Evolutionary conservation across 139 green algal species (phyloP).

Genomic region (Tetraselmis chui): DNA sequence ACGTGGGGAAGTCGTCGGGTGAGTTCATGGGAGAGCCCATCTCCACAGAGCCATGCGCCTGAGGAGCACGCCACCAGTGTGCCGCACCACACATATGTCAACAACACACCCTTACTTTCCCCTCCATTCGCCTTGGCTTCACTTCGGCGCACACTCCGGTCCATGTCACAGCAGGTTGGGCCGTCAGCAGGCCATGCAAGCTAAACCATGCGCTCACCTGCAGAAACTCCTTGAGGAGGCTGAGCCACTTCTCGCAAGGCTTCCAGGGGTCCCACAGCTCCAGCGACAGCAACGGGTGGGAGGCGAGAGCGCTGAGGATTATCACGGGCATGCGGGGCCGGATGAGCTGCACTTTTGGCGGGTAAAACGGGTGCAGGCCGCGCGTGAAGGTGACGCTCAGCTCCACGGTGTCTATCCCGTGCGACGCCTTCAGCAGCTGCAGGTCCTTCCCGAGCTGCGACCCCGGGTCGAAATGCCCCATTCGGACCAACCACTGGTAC

Average conservation of each 20-base stretch:
- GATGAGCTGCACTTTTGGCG: constrained; percentile 54
- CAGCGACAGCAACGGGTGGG: constrained; percentile 58
- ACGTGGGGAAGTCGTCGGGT: constrained; percentile 23
- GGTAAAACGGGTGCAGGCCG: constrained; percentile 80
- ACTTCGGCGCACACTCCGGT: too few species aligned
- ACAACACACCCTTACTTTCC: too few species aligned
- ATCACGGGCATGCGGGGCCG: constrained; percentile 43
- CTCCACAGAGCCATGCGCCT: constrained; percentile 47
- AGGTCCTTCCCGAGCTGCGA: constrained; percentile 49
- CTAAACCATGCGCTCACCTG: constrained; percentile 44
- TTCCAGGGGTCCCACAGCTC: constrained; percentile 64
- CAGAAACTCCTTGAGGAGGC: constrained; percentile 34
- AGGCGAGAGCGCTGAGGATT: constrained; percentile 42
- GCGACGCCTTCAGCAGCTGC: constrained; percentile 35
- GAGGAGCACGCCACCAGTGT: constrained; percentile 2
- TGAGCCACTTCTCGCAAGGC: constrained; percentile 33
- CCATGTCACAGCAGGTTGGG: not conserved
- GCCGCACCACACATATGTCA: constrained; percentile 4
- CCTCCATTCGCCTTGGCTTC: too few species aligned
- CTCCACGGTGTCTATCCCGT: constrained; percentile 43
- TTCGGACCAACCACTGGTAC: constrained; percentile 62
- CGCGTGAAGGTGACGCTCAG: constrained; percentile 72
- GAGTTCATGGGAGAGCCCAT: constrained; percentile 41
- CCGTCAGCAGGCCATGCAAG: not conserved
- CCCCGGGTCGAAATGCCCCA: constrained; percentile 38